Conservation (phyloP, 2,329 filamentous ascomycete species). For the Fusarium sp. region DNA sequence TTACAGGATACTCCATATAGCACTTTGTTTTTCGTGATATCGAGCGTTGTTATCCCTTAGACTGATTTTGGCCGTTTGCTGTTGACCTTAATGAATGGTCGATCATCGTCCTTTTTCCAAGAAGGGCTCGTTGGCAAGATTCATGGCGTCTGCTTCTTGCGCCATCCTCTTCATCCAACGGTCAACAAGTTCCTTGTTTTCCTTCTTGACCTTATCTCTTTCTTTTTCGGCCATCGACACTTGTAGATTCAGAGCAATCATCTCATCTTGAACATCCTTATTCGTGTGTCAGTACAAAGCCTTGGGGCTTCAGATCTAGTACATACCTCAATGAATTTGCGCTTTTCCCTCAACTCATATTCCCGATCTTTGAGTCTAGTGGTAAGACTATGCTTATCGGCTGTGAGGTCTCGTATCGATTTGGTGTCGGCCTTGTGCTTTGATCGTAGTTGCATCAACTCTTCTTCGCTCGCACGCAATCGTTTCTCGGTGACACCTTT, state of each 20-base stretch:
- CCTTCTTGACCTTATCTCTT: constrained; percentile 75
- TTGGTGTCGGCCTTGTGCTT: constrained; percentile 69
- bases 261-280: constrained; percentile 89
- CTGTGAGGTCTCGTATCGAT: constrained; percentile 70
- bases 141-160: constrained; percentile 89
- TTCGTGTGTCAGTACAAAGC: constrained; percentile 22
- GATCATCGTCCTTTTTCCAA: constrained; percentile 47
- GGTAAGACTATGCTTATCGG: constrained; percentile 70
- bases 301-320: neutral
- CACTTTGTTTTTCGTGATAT: constrained; percentile 40
- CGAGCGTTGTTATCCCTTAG: constrained; percentile 5
- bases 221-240: constrained; percentile 86
- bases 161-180: constrained; percentile 92
- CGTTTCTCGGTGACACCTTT: constrained; percentile 74
- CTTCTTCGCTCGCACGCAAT: constrained; percentile 69
- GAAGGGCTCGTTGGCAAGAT: constrained; percentile 68
- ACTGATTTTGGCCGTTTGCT: constrained; percentile 6
- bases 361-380: constrained; percentile 81
- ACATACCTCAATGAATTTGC: constrained; percentile 78
- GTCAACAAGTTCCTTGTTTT: constrained; percentile 90
- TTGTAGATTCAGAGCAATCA: constrained; percentile 87
- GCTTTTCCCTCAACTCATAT: constrained; percentile 86
- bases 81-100: neutral
- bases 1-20: constrained; percentile 51
- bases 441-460: constrained; percentile 71